Conservation (phyloP, 345 rosid genomes). For the Populus alba region DNA sequence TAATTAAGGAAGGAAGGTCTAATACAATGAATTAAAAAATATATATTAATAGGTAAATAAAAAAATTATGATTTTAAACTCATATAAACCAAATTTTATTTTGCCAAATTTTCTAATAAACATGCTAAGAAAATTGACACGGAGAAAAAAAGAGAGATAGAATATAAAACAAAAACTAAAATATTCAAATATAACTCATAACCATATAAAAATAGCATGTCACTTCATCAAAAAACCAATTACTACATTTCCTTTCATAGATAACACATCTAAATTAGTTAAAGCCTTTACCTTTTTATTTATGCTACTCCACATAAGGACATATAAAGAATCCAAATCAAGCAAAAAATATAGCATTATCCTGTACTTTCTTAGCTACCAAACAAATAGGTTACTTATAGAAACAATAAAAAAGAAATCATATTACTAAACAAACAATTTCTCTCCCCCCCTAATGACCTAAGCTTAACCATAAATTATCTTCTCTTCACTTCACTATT, state of each 20-base stretch:
- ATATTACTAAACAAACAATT: not conserved
- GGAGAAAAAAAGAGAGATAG: no score
- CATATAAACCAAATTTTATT: no score
- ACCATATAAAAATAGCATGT: not conserved
- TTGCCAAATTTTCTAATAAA: not conserved
- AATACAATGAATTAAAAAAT: no score
- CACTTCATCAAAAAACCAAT: not conserved
- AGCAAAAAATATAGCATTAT: no score
- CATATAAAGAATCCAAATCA: no score
- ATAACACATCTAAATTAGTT: not conserved
- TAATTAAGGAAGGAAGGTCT: no score
- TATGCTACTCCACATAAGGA: not conserved
- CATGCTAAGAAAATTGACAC: not conserved
- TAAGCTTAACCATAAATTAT: not conserved
- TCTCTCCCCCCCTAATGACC: not conserved
- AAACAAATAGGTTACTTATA: not conserved
- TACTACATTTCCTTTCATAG: not conserved
- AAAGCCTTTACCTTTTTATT: not conserved
- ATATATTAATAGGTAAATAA: no score
- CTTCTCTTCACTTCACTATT: not conserved
- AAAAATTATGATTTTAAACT: no score
- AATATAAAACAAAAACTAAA: no score
- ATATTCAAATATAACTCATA: not conserved
- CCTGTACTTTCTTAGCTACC: not conserved
- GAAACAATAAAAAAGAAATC: not conserved